These are phyloP conservation scores for Solanum gandarillasii DNA, from an alignment of 257 asterid species.

Conservation along the genomic window DNA sequence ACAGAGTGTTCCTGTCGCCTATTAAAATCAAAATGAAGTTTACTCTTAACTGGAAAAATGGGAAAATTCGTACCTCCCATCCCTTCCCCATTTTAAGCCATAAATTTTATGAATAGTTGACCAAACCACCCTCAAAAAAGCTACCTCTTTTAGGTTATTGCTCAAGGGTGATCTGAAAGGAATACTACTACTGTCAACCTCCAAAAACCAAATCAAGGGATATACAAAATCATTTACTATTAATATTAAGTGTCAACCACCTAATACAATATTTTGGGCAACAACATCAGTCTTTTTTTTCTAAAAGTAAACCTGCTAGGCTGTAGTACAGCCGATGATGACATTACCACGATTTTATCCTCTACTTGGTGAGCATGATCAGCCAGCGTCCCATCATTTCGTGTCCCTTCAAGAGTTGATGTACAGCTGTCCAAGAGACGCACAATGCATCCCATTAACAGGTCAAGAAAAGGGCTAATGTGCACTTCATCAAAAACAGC, in stretches of 20 bases:
- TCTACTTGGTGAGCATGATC: slow-evolving; percentile 25
- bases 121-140: neutral
- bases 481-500: slow-evolving; percentile 73
- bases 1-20: neutral
- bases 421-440: slow-evolving; percentile 64
- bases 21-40: neutral
- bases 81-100: neutral
- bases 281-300: neutral
- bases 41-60: neutral
- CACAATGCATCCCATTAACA: slow-evolving; percentile 56
- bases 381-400: slow-evolving; percentile 19
- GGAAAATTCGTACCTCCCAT: neutral
- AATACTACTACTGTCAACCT: neutral
- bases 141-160: neutral
- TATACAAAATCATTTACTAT: neutral
- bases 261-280: neutral
- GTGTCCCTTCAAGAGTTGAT: slow-evolving; percentile 26
- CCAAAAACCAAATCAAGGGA: neutral
- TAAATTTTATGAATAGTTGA: neutral
- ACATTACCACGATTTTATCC: slow-evolving; percentile 39
- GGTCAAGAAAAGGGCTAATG: slow-evolving; percentile 60
- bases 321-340: neutral
- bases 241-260: neutral
- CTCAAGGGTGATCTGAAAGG: neutral
- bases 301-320: neutral